phyloP scores from a whole-genome alignment of 176 grass and related monocot species.

The Leersia perrieri region DNA sequence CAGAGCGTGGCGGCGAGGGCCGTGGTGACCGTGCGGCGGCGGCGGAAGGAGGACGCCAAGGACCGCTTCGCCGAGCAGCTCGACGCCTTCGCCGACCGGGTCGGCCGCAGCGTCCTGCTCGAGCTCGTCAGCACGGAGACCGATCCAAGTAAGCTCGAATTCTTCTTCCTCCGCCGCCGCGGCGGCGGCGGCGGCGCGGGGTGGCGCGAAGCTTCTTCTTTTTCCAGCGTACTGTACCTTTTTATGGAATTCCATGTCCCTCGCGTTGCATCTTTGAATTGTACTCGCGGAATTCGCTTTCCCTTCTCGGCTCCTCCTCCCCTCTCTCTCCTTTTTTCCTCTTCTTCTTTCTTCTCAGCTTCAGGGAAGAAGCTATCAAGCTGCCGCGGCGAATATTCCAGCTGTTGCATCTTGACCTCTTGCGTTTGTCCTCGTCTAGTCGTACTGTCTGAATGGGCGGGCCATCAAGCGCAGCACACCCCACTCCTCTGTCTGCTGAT shows the following conservation, averaged over 20 bases:
- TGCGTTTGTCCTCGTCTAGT: background rate
- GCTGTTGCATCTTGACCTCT: conserved; percentile 35
- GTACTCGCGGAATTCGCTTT: background rate
- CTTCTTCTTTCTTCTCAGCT: background rate
- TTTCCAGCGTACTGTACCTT: background rate
- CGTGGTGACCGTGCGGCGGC: conserved; percentile 72
- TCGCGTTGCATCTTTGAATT: conserved; percentile 19
- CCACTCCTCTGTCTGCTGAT: background rate
- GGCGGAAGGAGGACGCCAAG: conserved; percentile 56
- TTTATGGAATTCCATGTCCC: conserved; percentile 18
- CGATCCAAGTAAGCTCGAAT: conserved; percentile 65
- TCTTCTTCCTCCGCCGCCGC: background rate
- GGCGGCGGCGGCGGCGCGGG: background rate
- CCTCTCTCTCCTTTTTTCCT: background rate
- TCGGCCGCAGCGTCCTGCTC: conserved; percentile 57
- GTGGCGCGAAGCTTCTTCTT: background rate
- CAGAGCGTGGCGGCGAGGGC: conserved; percentile 64
- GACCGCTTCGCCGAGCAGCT: conserved; percentile 50
- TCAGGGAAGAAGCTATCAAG: conserved; percentile 20
- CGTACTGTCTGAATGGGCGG: conserved; percentile 35
- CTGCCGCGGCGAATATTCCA: conserved; percentile 43
- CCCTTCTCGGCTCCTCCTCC: background rate
- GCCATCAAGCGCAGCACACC: conserved; percentile 6
- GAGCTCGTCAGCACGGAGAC: conserved; percentile 86
- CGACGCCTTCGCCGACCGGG: conserved; percentile 64